These are phyloP conservation scores for Chaetomium strumarium DNA, from an alignment of 2,329 filamentous ascomycete genomes.

Conservation along the genomic window DNA sequence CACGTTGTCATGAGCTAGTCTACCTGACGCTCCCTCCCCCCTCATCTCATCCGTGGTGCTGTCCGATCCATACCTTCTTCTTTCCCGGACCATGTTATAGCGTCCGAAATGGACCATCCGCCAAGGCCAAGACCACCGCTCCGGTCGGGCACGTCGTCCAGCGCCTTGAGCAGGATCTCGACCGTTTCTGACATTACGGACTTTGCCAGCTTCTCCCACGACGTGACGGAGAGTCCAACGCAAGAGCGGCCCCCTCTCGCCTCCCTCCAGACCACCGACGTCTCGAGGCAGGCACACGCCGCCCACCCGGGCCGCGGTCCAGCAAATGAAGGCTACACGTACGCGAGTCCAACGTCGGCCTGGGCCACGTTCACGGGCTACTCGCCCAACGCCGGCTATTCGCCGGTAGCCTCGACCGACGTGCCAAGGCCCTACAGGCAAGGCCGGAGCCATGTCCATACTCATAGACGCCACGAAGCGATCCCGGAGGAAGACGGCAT, in stretches of 20 bases:
- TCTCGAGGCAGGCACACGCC: not conserved
- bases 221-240: constrained; percentile 31
- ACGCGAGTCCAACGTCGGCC: constrained; percentile 11
- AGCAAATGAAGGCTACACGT: constrained; percentile 23
- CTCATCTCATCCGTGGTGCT: not conserved
- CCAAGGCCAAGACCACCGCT: constrained; percentile 18
- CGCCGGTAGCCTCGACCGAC: constrained; percentile 14
- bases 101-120: constrained; percentile 17
- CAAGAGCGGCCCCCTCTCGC: constrained; percentile 35
- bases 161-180: constrained; percentile 26
- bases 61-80: not conserved
- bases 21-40: not conserved
- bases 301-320: constrained; percentile 7
- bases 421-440: constrained; percentile 6
- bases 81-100: constrained; percentile 12
- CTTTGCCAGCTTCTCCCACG: constrained; percentile 54
- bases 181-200: constrained; percentile 29
- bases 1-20: not conserved
- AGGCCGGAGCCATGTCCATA: constrained; percentile 16
- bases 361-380: constrained; percentile 19
- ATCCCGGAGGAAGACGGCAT: constrained; percentile 37
- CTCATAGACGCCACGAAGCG: constrained; percentile 25
- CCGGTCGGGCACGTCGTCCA: constrained; percentile 19
- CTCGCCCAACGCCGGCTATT: constrained; percentile 17
- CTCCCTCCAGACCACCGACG: constrained; percentile 33